These are phyloP conservation scores for Ascocoryne sarcoides DNA, from an alignment of 2,329 filamentous ascomycete species.

Conservation along the genomic window DNA sequence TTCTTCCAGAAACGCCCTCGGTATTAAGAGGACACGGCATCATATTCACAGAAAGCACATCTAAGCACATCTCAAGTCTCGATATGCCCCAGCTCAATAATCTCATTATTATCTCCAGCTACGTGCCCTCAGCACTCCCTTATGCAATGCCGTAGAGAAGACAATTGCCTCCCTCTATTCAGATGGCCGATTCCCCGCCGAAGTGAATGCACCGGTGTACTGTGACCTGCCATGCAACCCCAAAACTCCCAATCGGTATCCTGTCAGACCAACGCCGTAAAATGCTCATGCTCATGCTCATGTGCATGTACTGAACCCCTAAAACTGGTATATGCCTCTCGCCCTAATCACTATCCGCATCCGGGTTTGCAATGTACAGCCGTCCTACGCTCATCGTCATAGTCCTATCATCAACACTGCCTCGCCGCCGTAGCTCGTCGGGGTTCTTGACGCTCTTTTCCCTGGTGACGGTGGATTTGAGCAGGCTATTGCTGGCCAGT, in stretches of 20 bases:
- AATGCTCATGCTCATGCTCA: too few species aligned
- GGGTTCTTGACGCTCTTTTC: slow-evolving; percentile 58
- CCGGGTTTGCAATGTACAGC: slow-evolving; percentile 80
- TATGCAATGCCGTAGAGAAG: slow-evolving; percentile 10
- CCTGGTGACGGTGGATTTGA: slow-evolving; percentile 48
- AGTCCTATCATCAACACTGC: slow-evolving; percentile 75
- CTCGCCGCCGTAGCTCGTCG: slow-evolving; percentile 65
- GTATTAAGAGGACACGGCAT: too few species aligned
- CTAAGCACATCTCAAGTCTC: too few species aligned
- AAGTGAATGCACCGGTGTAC: slow-evolving; percentile 2
- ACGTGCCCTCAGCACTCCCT: too few species aligned
- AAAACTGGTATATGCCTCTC: slow-evolving; percentile 13
- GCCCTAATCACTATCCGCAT: slow-evolving; percentile 34
- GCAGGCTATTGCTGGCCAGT: slow-evolving; percentile 49
- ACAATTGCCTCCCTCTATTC: slow-evolving; percentile 2
- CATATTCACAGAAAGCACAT: too few species aligned
- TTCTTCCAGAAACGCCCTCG: too few species aligned
- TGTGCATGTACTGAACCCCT: slow-evolving; percentile 2
- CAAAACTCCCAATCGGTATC: slow-evolving; percentile 9
- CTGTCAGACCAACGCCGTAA: slow-evolving; percentile 9
- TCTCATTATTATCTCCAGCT: too few species aligned
- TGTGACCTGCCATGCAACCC: slow-evolving; percentile 3
- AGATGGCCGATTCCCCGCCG: slow-evolving; percentile 1
- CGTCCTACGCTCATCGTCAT: slow-evolving; percentile 55
- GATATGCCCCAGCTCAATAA: too few species aligned